Evolutionary conservation across 495 filamentous ascomycete genomes (phyloP), one percentile per base, ranked within the genome.

Genomic region (Hyaloscypha variabilis): DNA sequence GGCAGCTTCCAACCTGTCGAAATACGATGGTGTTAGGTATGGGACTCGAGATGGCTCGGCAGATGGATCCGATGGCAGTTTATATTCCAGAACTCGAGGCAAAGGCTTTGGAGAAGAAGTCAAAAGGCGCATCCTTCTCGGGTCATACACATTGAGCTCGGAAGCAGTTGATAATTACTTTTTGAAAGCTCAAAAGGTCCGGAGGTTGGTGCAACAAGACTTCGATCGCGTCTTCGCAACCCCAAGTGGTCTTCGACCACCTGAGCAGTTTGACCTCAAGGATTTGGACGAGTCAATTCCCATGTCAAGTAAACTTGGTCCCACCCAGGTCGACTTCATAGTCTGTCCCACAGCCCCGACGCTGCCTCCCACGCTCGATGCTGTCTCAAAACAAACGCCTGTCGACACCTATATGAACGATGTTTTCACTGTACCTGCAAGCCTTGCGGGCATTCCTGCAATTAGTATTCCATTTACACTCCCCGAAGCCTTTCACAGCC

Each of bases 91-190:
- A 10, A 94, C 90, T 0, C 82, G 95, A 31, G 88, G 87, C 8
- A 71, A 79, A 36, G 86, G 87, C 0, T 93, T 99, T 65, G 95
- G 96, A 2, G 76, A 82, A 4, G 95, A 99, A 74, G 95, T 97
- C 6, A 87, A 90, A 70, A 78, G 91, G 59, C 84, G 95, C 8
- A 97, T 98, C 62, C 73, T 98, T 24, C 86, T 98, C 2, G 95
- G 95, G 14, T 87, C 94, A 8, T 99, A 96, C 69, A 93, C 89
- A 39, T 81, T 99, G 58, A 96, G 92, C 77, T 92, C 95, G 1
- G 87, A 89, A 67, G 92, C 93, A 13, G 96, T 96, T 65, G 90
- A 97, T 71, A 98, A 98, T 72, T 97, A 98, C 75, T 99, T 99
- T 74, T 86, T 96, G 58, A 87, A 97, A 74, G 95, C 95, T 58